Evolutionary conservation across 768 basidiomycete genomes (phyloP).

Genomic region (Coprinopsis cinerea): DNA sequence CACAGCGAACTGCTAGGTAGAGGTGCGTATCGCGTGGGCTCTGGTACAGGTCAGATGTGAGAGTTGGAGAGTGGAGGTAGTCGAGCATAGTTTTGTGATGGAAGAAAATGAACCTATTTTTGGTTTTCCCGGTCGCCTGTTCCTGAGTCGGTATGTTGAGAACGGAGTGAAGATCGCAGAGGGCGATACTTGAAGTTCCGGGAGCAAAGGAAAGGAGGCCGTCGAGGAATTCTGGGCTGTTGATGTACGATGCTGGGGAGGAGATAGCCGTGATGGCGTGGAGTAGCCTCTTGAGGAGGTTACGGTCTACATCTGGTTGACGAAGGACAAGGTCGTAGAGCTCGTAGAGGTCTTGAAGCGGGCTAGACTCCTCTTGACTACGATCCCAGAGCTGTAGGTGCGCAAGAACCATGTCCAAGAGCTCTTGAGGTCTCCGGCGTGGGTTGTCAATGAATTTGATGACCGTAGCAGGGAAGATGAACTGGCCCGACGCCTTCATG

Average conservation of each 20-base stretch:
- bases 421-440: background rate
- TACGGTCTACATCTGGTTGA: background rate
- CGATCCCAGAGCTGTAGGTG: no score
- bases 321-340: background rate
- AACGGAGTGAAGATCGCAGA: constrained; percentile 2
- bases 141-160: background rate
- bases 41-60: background rate
- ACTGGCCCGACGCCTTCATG: background rate
- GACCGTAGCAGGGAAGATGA: constrained; percentile 3
- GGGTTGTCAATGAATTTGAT: constrained; percentile 11
- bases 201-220: background rate
- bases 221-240: background rate
- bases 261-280: background rate
- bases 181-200: background rate
- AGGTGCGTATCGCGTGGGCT: background rate
- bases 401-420: background rate
- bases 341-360: background rate
- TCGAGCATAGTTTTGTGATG: background rate
- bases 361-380: no score
- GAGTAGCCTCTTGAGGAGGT: background rate
- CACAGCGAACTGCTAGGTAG: background rate
- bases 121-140: no score
- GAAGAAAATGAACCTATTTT: no score
- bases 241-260: background rate
- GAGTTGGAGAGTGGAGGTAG: background rate